Evolutionary conservation across 106 monocot species (phyloP), one percentile per base, ranked within the genome.

Genomic region (Platanthera guangdongensis): DNA sequence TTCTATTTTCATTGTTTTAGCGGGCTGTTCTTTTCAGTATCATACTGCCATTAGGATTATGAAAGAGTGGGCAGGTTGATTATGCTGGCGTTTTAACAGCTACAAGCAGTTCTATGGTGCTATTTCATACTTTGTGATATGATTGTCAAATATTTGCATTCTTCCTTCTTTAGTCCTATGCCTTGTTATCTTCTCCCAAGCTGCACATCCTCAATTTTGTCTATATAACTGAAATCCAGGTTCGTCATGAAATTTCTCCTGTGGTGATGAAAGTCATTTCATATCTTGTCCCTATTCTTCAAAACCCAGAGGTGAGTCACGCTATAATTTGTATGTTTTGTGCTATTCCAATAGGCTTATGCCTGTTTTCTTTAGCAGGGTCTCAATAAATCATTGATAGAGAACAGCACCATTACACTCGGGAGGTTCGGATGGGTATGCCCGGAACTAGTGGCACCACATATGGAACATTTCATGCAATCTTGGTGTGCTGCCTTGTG

Each of bases 351-450:
- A 46, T 54, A 28, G 28, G 9, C 16, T 55, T 50, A 14, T 12
- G 7, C 9, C 50, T 72, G 22, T 14, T 11, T 11, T 72, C 13
- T 16, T 39, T 16, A 7, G 9, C 73, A 99, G 97, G 89, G 86
- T 73, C 62, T 91, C 50, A 91, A 94, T 80, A 99, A 99, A 68
- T 99, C 97, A 68, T 88, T 99, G 45, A 4, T 92, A 76, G 97
- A 99, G 72, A 99, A 99, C 32, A 88, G 97, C 86, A 94, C 94
- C 47, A 99, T 99, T 77, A 99, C 97, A 50, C 87, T 99, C 79
- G 97, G 97, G 54, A 93, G 97, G 83, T 85, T 99, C 57, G 88
- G 84, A 8, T 99, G 97, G 97, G 91, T 94, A 32, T 99, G 94
- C 79, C 89, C 97, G 22, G 97, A 99, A 28, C 78, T 90, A 83